A percentile compares a stretch with the other conserved stretches of the same genome.
Conservation (phyloP, 805 yeast species). For the Metschnikowia shivogae region DNA sequence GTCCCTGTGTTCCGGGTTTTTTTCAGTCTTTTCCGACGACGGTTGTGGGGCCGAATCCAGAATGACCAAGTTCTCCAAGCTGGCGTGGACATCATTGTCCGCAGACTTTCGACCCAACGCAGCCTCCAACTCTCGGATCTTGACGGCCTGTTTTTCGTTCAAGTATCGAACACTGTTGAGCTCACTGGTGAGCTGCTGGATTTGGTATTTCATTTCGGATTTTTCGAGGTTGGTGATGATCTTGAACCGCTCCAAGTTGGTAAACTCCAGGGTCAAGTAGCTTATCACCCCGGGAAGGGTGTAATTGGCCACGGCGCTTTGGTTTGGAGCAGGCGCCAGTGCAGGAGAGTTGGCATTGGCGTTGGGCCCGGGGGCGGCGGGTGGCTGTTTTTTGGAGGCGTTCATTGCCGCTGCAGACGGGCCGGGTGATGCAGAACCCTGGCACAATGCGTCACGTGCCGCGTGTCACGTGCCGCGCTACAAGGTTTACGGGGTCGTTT, state of each 20-base stretch:
- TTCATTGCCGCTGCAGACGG: not conserved
- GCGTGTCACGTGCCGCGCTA: not conserved
- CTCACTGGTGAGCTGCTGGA: slow-evolving; percentile 51
- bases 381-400: slow-evolving; percentile 1
- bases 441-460: not conserved
- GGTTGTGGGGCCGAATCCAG: not conserved
- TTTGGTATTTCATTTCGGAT: slow-evolving; percentile 47
- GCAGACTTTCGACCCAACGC: slow-evolving; percentile 3
- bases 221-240: slow-evolving; percentile 52
- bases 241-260: slow-evolving; percentile 38
- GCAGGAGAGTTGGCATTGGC: not conserved
- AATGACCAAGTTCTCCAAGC: not conserved
- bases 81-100: slow-evolving; percentile 2
- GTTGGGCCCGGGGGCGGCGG: not conserved
- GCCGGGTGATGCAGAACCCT: not conserved
- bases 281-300: slow-evolving; percentile 59
- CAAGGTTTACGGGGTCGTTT: not conserved
- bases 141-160: slow-evolving; percentile 39
- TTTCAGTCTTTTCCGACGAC: not conserved
- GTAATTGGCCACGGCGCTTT: slow-evolving; percentile 26
- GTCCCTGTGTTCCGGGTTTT: not conserved
- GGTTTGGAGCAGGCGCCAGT: not conserved
- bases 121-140: slow-evolving; percentile 36
- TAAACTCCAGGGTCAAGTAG: slow-evolving; percentile 55
- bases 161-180: slow-evolving; percentile 40